These are phyloP conservation scores for Filosporella fistucella DNA, from an alignment of 495 filamentous ascomycete species.

Conservation along the genomic window DNA sequence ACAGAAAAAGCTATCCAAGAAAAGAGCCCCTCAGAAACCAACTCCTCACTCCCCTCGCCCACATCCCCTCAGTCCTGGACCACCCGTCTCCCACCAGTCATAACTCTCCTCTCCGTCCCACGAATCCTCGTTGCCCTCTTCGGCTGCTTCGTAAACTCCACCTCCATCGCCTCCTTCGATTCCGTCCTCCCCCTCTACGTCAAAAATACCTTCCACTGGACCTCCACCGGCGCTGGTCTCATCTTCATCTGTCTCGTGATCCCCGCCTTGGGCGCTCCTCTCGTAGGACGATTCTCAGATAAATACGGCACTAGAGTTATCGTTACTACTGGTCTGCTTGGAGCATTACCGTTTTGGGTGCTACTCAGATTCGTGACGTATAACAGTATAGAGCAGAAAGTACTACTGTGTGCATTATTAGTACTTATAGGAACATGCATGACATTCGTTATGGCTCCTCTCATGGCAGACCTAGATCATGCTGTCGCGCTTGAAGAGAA, in stretches of 20 bases:
- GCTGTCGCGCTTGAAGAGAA: conserved; percentile 53
- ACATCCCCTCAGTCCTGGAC: conserved; percentile 10
- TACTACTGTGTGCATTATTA: conserved; percentile 64
- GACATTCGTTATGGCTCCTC: conserved; percentile 51
- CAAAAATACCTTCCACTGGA: conserved; percentile 58
- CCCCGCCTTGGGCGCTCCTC: conserved; percentile 56
- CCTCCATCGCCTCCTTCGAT: conserved; percentile 52
- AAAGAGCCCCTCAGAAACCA: neutral
- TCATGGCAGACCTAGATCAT: conserved; percentile 63
- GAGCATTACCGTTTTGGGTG: conserved; percentile 53
- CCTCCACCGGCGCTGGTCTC: conserved; percentile 62
- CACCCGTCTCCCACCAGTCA: conserved; percentile 20
- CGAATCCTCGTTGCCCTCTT: conserved; percentile 54
- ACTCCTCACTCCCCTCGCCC: neutral
- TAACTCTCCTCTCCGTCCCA: conserved; percentile 47
- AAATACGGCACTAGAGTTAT: conserved; percentile 54
- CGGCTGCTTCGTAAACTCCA: conserved; percentile 51
- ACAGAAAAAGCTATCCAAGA: neutral
- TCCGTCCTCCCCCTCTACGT: conserved; percentile 61
- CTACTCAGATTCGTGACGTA: conserved; percentile 61
- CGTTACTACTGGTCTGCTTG: conserved; percentile 54
- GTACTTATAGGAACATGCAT: conserved; percentile 52
- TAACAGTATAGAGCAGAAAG: conserved; percentile 55
- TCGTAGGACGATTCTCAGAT: conserved; percentile 58
- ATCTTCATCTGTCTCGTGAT: conserved; percentile 66